Base-by-base conservation (phyloP, 2,329 filamentous ascomycete genomes). In the Aspergillus neoniger region DNA sequence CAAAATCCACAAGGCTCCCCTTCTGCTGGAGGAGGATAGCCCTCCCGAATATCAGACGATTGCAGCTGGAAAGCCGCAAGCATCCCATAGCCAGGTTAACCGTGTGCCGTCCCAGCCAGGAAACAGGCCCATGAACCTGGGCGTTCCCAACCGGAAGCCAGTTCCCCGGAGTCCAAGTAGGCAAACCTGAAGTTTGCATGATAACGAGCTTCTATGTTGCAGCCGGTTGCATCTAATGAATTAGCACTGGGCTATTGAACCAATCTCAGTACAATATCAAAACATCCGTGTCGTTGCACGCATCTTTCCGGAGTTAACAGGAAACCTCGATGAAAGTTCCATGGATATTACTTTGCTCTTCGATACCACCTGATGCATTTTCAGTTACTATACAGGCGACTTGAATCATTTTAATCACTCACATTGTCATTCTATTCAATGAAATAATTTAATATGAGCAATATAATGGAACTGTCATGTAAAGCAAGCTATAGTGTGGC, bases 141-240 rank as follows among this genome's bases (percentile, higher is more conserved):
- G 75, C 43, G 73, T 77, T 14, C 76, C 76, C 5, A 73, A 61
- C 50, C 67, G 76, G 52, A 77, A 77, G 59, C 76, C 76, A 15
- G 74, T 78, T 9, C 76, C 75, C 14, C 63, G 69, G n/a, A 72
- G 63, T 49, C 59, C 68, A 52, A 67, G 57, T 53, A 64, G 60
- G 41, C 39, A 43, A n/a, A 4, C 32, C 3, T 54, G 15, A 19
- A 15, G 6, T 17, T 15, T 15, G 12, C 51, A 25, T 12, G 4
- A 8, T 25, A 32, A 12, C n/a, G 30, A 14, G 39, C 19, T 44
- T 30, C 25, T 32, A 14, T 4, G 17, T 41, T 55, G 10, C 38
- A 8, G 8, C 17, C 5, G n/a, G 43, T 6, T 15, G 52, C 28
- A 44, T 41, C 32, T 44, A 19, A 53, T 38, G 19, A 10, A 6